These are phyloP conservation scores for Ceratobasidium sp. DNA, from an alignment of 1,284 basidiomycete species.

Conservation along the genomic window DNA sequence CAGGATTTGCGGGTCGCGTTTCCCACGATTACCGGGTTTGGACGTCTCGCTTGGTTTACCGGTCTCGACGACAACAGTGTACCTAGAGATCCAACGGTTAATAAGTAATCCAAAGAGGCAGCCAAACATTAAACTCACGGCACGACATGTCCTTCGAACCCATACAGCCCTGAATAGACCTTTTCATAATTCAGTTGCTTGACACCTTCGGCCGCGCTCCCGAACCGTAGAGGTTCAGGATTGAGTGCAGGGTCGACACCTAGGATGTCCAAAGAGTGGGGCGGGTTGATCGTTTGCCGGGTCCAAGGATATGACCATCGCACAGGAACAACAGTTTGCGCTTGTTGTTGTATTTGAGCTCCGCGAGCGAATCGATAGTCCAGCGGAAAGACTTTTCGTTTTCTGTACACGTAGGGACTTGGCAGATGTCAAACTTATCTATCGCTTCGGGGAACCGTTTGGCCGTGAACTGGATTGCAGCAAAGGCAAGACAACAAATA, in stretches of 20 bases:
- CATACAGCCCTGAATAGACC: conserved; percentile 95
- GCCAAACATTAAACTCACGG: conserved; percentile 67
- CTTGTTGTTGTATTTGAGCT: conserved; percentile 96
- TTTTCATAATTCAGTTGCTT: conserved; percentile 97
- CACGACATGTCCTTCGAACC: conserved; percentile 94
- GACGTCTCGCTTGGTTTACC: conserved; percentile 95
- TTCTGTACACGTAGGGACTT: conserved; percentile 97
- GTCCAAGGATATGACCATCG: conserved; percentile 96
- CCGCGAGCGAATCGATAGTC: conserved; percentile 94
- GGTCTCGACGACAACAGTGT: conserved; percentile 96
- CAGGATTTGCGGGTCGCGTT: conserved; percentile 96
- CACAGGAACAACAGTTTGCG: conserved; percentile 96
- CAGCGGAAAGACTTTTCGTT: conserved; percentile 94
- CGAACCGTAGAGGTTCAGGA: conserved; percentile 94
- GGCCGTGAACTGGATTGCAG: conserved; percentile 86
- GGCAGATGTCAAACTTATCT: conserved; percentile 97
- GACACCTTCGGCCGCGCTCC: conserved; percentile 92
- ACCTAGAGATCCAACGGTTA: conserved; percentile 62
- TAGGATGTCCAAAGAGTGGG: conserved; percentile 92
- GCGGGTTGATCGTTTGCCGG: conserved; percentile 94
- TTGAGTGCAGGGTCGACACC: conserved; percentile 94
- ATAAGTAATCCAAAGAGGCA: neutral
- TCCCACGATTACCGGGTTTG: conserved; percentile 96
- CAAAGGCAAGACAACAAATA: conserved; percentile 72
- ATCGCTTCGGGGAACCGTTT: conserved; percentile 90